A percentile compares a stretch with the other conserved stretches of the same genome.
Conservation (phyloP, 106 monocot genomes). For the Dendrobium catenatum region DNA sequence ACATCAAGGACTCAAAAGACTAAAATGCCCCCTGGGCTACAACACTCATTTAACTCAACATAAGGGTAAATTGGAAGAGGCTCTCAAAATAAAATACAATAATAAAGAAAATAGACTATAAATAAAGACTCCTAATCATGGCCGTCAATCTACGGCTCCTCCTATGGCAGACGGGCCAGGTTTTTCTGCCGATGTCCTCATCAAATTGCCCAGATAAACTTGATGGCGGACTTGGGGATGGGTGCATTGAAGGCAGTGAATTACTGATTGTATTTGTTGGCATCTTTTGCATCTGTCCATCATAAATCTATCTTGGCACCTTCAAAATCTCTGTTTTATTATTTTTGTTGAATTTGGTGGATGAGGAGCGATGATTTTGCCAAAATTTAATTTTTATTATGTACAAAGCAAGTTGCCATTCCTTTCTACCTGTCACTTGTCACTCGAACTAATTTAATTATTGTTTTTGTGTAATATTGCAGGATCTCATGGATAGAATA, state of each 20-base stretch:
- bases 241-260: neutral
- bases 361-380: neutral
- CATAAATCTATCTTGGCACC: neutral
- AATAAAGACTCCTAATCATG: no score
- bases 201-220: neutral
- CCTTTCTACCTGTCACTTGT: slow-evolving; percentile 4
- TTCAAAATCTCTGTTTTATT: neutral
- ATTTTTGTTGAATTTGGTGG: neutral
- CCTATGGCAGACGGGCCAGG: no score
- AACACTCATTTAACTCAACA: no score
- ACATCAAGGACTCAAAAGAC: no score
- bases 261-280: neutral
- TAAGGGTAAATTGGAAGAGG: no score
- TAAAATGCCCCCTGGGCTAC: no score
- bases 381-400: neutral
- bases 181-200: no score
- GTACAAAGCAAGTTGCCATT: neutral
- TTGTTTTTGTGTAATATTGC: slow-evolving; percentile 12
- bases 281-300: neutral
- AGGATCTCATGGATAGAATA: slow-evolving; percentile 87
- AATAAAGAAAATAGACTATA: no score
- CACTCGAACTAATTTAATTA: neutral
- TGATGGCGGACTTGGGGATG: neutral
- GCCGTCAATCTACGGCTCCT: no score
- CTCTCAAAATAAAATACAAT: no score